Percentiles rank a stretch among this genome's conserved stretches.
These are phyloP conservation scores for Camellia sinensis DNA, from an alignment of 148 eudicot species.

Conservation along the genomic window DNA sequence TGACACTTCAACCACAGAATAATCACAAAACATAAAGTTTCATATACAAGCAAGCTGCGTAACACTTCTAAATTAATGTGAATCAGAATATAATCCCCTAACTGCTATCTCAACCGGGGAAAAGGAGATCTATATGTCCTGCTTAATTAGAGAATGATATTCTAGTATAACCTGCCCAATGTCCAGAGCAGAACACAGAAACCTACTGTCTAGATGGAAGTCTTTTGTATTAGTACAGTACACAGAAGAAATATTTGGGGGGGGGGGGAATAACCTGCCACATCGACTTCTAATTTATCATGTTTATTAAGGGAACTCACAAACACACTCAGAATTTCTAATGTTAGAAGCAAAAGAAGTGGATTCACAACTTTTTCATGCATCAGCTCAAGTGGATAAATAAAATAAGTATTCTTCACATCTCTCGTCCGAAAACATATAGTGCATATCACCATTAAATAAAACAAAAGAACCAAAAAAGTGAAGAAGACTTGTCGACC, in stretches of 20 bases:
- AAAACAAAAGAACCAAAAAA: background rate
- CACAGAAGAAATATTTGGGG: background rate
- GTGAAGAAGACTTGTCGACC: constrained; percentile 7
- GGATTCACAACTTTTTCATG: no score
- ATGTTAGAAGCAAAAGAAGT: no score
- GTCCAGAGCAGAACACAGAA: background rate
- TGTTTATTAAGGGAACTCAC: background rate
- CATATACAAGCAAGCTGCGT: background rate
- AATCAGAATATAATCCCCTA: constrained; percentile 5
- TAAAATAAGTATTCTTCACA: background rate
- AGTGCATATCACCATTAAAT: background rate
- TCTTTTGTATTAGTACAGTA: background rate
- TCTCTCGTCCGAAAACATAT: background rate
- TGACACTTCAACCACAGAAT: background rate
- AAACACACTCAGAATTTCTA: background rate
- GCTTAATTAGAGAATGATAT: background rate
- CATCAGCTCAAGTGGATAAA: no score
- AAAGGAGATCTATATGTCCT: background rate
- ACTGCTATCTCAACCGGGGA: background rate
- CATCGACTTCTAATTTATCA: background rate
- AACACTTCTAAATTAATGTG: background rate
- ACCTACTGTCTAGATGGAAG: background rate
- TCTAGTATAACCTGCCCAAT: background rate
- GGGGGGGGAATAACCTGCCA: background rate
- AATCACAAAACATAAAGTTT: background rate